Percentiles rank a stretch among this genome's conserved stretches.
Conservation (phyloP, 352 stramenopile species). For the Phytopythium ostracodes region DNA sequence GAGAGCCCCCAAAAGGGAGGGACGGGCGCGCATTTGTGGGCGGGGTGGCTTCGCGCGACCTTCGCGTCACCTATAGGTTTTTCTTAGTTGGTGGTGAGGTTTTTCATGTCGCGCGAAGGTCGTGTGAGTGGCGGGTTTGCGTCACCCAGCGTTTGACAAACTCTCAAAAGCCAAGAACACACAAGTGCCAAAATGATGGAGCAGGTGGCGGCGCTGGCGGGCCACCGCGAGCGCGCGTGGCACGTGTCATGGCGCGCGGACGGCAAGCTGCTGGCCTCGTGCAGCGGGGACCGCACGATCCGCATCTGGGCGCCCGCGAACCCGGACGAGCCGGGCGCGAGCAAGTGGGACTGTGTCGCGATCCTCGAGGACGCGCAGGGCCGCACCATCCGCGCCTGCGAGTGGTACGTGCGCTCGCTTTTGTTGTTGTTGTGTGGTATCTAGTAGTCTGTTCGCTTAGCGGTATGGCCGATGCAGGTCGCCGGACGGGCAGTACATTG, state of each 20-base stretch:
- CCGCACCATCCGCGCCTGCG: constrained; percentile 92
- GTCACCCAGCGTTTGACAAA: not conserved
- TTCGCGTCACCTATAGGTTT: constrained; percentile 1
- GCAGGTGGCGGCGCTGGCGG: constrained; percentile 60
- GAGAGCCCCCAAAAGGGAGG: not conserved
- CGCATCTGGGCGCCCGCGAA: constrained; percentile 65
- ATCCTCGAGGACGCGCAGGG: constrained; percentile 93
- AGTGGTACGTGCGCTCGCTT: no score
- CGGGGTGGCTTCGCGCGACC: constrained; percentile 4
- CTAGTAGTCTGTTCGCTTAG: no score
- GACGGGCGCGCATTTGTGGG: not conserved
- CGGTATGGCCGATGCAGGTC: constrained; percentile 32
- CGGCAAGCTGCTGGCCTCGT: constrained; percentile 85
- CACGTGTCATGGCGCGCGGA: constrained; percentile 88
- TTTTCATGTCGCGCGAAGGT: constrained; percentile 9
- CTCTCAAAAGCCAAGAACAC: not conserved
- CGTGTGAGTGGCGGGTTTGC: not conserved
- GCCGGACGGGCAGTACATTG: constrained; percentile 81
- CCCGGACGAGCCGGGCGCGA: constrained; percentile 7
- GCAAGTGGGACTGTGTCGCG: constrained; percentile 86
- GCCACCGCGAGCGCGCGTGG: constrained; percentile 90
- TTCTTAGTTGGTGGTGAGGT: not conserved
- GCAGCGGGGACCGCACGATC: constrained; percentile 88
- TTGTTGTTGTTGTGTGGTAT: no score
- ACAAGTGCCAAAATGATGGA: constrained; percentile 25